Base-by-base conservation (phyloP, 805 yeast genomes). In the Pichia rugopelliculosa region DNA sequence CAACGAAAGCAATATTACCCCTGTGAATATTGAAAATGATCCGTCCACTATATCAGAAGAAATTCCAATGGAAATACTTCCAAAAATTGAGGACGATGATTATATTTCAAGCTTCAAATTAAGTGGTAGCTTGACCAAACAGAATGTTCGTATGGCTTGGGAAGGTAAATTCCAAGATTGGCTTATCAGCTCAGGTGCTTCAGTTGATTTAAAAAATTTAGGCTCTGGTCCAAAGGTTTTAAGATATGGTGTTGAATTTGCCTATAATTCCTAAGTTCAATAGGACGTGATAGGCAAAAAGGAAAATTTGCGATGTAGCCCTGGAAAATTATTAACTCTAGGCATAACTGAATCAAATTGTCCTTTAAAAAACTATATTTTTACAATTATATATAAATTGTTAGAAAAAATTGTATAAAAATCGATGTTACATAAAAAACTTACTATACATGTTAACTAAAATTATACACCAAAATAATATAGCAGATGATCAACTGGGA, bases 101-200 rank as follows among this genome's bases (percentile, higher is more conserved):
- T 50, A 47, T 21, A 44, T 53, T n/a, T 81, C 87, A 49, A 91
- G 87, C 13, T 63, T 89, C 54, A 89, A 87, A 61, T 65, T 82
- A 4, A 77, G 90, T 46, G 79, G 93, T 0, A 80, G 88, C 39
- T 54, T 87, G 26, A 80, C 77, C 40, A 83, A 81, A 44, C 74
- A 72, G 53, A 73, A 78, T 50, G 56, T 87, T 13, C 79, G 78
- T 50, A 42, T 89, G 6, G 67, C 87, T 40, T 91, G 97, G 96
- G 96, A 87, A 57, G 96, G 97, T 0, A 77, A 84, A 51, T 79
- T 77, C 57, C 82, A 84, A 56, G 95, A 87, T 39, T 85, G 91
- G 61, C 62, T 91, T 44, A 68, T 90, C 3, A 79, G 87, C 42
- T 76, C 91, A 1, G 97, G 97, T 0, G 71, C 79, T 7, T 79